Conservation (phyloP, 352 stramenopile species). For the Phytopythium boreale region DNA sequence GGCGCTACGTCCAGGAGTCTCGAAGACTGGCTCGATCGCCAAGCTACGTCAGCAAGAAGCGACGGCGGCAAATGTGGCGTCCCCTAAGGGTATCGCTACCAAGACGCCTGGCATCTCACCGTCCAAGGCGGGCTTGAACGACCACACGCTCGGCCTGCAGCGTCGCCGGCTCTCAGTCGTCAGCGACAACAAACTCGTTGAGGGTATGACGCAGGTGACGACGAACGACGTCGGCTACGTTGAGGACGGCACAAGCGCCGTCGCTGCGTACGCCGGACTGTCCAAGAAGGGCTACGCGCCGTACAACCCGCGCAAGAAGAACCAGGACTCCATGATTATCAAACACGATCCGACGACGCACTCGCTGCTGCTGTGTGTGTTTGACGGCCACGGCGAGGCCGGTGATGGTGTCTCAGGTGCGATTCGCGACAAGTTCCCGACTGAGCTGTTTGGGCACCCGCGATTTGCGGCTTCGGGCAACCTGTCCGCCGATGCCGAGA, state of each 20-base stretch:
- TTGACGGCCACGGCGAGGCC: conserved; percentile 96
- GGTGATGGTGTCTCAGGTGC: conserved; percentile 90
- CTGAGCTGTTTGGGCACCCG: conserved; percentile 90
- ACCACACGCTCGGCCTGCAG: conserved; percentile 63
- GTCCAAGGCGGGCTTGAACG: conserved; percentile 26
- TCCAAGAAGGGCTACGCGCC: conserved; percentile 85
- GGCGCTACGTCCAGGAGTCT: conserved; percentile 29
- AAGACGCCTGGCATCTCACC: conserved; percentile 59
- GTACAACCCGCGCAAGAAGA: conserved; percentile 98
- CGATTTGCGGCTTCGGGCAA: conserved; percentile 61
- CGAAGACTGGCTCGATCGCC: conserved; percentile 46
- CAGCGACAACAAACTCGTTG: conserved; percentile 81
- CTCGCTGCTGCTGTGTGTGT: conserved; percentile 93
- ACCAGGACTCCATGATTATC: conserved; percentile 97
- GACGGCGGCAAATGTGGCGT: conserved; percentile 67
- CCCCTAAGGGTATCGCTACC: conserved; percentile 74
- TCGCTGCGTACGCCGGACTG: conserved; percentile 67
- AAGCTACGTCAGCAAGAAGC: conserved; percentile 63
- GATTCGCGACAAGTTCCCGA: conserved; percentile 88
- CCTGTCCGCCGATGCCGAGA: conserved; percentile 52
- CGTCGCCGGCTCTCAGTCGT: conserved; percentile 67
- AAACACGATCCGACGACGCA: conserved; percentile 89
- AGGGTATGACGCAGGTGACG: conserved; percentile 64
- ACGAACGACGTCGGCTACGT: conserved; percentile 64
- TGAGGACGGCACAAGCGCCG: conserved; percentile 51